Conservation (phyloP, 768 basidiomycete genomes). For the Panaeolus cyanescens region DNA sequence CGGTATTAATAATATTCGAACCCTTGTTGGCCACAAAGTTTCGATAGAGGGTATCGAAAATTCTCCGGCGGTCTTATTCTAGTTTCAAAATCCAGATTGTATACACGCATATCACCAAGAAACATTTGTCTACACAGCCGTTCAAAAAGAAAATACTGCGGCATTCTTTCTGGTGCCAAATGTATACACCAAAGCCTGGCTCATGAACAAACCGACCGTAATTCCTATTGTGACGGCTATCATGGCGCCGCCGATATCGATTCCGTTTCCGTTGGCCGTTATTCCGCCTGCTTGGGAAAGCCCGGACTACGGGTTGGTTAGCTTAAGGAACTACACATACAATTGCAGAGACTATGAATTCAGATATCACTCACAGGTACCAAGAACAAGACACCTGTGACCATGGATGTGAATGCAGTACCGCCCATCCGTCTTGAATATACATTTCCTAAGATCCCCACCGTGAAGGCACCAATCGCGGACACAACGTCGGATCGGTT, state of each 20-base stretch:
- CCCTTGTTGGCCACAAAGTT: constrained; percentile 96
- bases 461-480: constrained; percentile 83
- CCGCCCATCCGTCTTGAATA: constrained; percentile 84
- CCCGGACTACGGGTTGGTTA: constrained; percentile 56
- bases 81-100: constrained; percentile 18
- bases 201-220: constrained; percentile 88
- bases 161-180: constrained; percentile 85
- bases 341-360: neutral
- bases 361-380: constrained; percentile 65
- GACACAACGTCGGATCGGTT: constrained; percentile 83
- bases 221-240: constrained; percentile 91
- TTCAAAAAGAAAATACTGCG: constrained; percentile 85
- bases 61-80: constrained; percentile 90
- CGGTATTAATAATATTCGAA: constrained; percentile 96
- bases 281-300: constrained; percentile 87
- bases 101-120: neutral
- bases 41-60: constrained; percentile 87
- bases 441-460: constrained; percentile 76
- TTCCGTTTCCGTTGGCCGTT: constrained; percentile 76
- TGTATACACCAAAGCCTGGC: constrained; percentile 83
- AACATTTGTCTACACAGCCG: constrained; percentile 11
- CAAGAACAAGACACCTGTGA: constrained; percentile 84
- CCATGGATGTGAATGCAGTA: constrained; percentile 90
- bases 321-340: constrained; percentile 5
- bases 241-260: constrained; percentile 87